phyloP scores from a whole-genome alignment of 345 rosid genomes.

The Garcia nutans region DNA sequence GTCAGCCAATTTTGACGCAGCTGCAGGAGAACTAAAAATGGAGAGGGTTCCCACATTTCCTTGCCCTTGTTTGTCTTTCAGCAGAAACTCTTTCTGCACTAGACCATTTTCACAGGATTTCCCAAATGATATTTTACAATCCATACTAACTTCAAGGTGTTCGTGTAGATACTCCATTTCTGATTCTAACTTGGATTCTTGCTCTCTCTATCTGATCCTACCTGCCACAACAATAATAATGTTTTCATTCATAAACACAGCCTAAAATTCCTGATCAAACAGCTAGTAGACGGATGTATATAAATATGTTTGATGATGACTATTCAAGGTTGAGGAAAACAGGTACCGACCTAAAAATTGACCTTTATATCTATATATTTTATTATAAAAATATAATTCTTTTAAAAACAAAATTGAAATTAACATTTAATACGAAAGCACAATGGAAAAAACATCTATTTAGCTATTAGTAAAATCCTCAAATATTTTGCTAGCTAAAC shows the following conservation, averaged over 20 bases:
- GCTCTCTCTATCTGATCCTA: not conserved
- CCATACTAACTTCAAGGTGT: not conserved
- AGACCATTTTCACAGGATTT: too few species aligned
- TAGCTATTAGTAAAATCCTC: not conserved
- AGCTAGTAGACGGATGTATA: not conserved
- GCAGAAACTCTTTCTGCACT: not conserved
- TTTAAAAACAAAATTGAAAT: too few species aligned
- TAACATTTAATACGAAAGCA: too few species aligned
- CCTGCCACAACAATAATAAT: not conserved
- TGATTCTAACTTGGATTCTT: not conserved
- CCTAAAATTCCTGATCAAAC: not conserved
- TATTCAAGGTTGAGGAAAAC: not conserved
- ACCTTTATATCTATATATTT: not conserved
- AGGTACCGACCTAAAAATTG: too few species aligned
- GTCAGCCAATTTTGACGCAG: too few species aligned
- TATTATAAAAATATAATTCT: too few species aligned
- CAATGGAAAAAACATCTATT: too few species aligned
- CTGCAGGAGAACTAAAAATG: too few species aligned
- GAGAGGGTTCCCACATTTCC: too few species aligned
- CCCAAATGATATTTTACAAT: not conserved
- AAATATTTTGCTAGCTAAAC: too few species aligned
- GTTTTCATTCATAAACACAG: not conserved
- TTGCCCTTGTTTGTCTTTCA: not conserved
- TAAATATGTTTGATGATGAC: not conserved
- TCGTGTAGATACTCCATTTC: not conserved